Conservation (phyloP, 2,329 filamentous ascomycete genomes). For the Sphaerulina populicola region DNA sequence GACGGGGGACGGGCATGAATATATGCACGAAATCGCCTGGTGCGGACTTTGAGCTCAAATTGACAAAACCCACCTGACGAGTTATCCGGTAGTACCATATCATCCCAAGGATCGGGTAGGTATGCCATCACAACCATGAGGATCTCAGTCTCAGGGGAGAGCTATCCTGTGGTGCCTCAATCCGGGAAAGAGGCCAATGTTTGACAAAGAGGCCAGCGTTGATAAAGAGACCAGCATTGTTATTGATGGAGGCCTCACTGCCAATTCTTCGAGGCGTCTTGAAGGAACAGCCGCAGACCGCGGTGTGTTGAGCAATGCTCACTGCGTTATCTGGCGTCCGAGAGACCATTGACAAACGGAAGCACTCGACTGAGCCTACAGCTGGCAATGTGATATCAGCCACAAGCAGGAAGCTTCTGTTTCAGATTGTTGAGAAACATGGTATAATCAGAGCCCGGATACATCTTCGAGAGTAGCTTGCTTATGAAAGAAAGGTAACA, state of each 20-base stretch:
- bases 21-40: background rate
- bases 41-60: background rate
- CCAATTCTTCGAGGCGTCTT: background rate
- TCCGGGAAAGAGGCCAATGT: background rate
- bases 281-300: background rate
- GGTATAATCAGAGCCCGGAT: background rate
- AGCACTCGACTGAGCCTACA: constrained; percentile 6
- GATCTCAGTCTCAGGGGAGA: background rate
- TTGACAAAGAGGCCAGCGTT: background rate
- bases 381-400: constrained; percentile 4
- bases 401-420: constrained; percentile 3
- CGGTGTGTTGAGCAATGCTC: background rate
- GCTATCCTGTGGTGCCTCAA: background rate
- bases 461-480: background rate
- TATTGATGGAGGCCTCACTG: background rate
- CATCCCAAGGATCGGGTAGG: constrained; percentile 3
- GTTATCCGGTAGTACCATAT: background rate
- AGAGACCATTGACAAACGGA: background rate
- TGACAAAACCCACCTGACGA: background rate
- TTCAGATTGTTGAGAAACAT: constrained; percentile 6
- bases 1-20: background rate
- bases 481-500: background rate
- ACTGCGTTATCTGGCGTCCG: background rate
- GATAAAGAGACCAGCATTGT: background rate
- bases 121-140: background rate